Evolutionary conservation across 169 alveolate species (phyloP).

Genomic region (Cryptosporidium tyzzeri): DNA sequence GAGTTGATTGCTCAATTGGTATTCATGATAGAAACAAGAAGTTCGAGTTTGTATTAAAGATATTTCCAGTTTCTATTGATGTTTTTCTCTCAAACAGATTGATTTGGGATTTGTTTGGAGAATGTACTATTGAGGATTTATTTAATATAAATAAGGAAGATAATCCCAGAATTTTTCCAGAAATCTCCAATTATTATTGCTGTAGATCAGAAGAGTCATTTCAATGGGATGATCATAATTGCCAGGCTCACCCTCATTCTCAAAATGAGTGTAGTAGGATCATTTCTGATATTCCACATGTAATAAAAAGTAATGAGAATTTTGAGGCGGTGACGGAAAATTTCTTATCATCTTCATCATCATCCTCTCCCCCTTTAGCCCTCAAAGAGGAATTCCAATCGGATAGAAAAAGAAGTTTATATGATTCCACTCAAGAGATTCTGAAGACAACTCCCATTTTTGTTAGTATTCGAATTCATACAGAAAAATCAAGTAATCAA

Average conservation of each 20-base stretch:
- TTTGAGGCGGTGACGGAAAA: not conserved
- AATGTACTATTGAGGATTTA: not conserved
- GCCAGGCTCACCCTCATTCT: not conserved
- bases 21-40: not conserved
- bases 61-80: constrained; percentile 11
- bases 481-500: constrained; percentile 7
- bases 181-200: not conserved
- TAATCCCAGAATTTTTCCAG: not conserved
- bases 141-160: not conserved
- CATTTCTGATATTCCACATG: not conserved
- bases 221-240: not conserved
- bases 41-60: constrained; percentile 32
- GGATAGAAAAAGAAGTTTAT: not conserved
- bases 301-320: not conserved
- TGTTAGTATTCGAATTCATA: constrained; percentile 5
- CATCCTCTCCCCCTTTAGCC: not conserved
- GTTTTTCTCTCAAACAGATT: constrained; percentile 12
- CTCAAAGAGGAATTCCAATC: not conserved
- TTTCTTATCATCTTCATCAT: not conserved
- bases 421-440: constrained; percentile 13
- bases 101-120: constrained; percentile 2
- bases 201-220: not conserved
- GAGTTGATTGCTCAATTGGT: constrained; percentile 8
- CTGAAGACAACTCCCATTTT: constrained; percentile 46
- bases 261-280: not conserved